Evolutionary conservation across 2,329 filamentous ascomycete species (phyloP), one percentile per base, ranked within the genome.

Genomic region (Colletotrichum chlorophyti): DNA sequence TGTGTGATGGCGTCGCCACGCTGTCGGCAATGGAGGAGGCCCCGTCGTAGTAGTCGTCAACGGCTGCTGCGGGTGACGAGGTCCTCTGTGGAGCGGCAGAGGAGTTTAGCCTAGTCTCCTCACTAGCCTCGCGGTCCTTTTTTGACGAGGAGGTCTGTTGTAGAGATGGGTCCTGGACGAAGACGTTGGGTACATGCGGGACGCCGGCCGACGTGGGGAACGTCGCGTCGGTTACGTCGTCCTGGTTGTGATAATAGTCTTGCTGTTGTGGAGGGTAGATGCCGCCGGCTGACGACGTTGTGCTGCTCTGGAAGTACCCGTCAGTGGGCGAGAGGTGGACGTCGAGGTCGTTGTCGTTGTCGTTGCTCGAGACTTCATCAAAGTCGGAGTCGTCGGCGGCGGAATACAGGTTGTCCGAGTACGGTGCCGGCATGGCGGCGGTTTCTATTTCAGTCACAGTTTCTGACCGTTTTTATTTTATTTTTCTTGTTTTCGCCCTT

Each of bases 161-260:
- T 70, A 67, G 49, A 68, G 75, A 80, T 42, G 81, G 79, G 60
- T 84, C 80, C 61, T 75, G 71, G 51, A 83, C 76, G 59, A 80
- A 70, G 48, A 82, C 69, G 66, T 81, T 76, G 37, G 80, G 80
- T 12, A 83, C 75, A 53, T 67, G 69, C 35, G 79, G 80, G 10
- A 78, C 74, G 60, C 70, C 70, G 49, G 70, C 69, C 37, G 70
- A 71, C 27, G 65, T 53, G 58, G 63, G 65, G 27, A 57, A 47
- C 21, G 46, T 63, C 66, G 53, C 57, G 62, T 53, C 61, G 64
- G 55, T 68, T 63, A 57, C 54, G 64, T 60, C 48, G 58, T 42
- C 29, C 21, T 17, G 17, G 29, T 15, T 55, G 19, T 50, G 15
- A 32, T 43, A 15, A 23, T 21, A 21, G 12, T 58, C 61, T 41